Evolutionary conservation across 139 green algal species (phyloP).

Genomic region (Chlorella sp.): DNA sequence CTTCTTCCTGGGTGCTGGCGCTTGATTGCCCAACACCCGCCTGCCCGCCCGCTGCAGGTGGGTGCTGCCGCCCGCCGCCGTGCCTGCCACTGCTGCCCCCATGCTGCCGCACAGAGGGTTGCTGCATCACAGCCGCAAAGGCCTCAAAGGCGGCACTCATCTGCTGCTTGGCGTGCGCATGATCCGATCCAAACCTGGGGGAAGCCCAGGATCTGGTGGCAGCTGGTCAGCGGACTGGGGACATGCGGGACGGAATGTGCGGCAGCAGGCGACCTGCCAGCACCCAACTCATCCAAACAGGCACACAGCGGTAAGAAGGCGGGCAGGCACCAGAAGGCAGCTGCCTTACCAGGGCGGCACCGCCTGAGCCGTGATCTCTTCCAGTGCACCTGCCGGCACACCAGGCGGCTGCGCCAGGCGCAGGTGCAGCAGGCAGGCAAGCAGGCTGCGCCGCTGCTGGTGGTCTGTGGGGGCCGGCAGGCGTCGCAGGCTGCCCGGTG

Average conservation of each 20-base stretch:
- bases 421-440: slow-evolving; percentile 16
- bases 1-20: background rate
- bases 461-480: background rate
- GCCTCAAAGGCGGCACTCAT: slow-evolving; percentile 13
- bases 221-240: background rate
- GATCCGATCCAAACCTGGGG: background rate
- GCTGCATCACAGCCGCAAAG: slow-evolving; percentile 10
- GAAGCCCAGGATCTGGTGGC: background rate
- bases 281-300: no score
- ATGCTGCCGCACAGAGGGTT: background rate
- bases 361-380: background rate
- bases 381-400: background rate
- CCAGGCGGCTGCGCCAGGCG: background rate
- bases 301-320: no score
- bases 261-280: no score
- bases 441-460: slow-evolving; percentile 19
- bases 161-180: background rate
- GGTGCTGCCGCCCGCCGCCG: no score
- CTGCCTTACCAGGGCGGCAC: background rate
- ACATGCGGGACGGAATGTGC: no score
- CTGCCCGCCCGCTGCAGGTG: no score
- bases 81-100: no score
- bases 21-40: no score
- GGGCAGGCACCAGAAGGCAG: no score
- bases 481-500: background rate